A percentile compares a stretch with the other conserved stretches of the same genome.
These are phyloP conservation scores for Fusarium foetens DNA, from an alignment of 2,329 filamentous ascomycete species.

Conservation along the genomic window DNA sequence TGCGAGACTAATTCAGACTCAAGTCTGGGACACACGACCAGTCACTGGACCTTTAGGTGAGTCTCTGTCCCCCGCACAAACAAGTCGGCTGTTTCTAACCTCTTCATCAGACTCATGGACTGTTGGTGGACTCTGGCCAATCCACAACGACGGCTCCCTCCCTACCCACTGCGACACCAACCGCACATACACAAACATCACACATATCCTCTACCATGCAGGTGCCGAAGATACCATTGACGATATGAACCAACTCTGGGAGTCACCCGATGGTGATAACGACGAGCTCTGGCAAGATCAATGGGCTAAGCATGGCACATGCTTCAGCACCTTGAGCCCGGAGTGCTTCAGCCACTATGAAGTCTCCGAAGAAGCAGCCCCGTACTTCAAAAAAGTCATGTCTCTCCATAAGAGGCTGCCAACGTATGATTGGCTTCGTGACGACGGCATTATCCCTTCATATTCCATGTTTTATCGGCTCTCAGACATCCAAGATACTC, in stretches of 20 bases:
- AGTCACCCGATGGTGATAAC: not conserved
- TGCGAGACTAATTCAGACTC: slow-evolving; percentile 11
- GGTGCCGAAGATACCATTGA: slow-evolving; percentile 7
- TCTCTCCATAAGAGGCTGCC: slow-evolving; percentile 16
- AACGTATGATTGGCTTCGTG: slow-evolving; percentile 19
- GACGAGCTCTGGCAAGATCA: slow-evolving; percentile 17
- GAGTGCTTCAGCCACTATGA: slow-evolving; percentile 19
- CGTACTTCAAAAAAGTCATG: slow-evolving; percentile 15
- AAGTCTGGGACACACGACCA: slow-evolving; percentile 22
- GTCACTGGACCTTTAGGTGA: slow-evolving; percentile 11
- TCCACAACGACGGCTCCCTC: slow-evolving; percentile 10
- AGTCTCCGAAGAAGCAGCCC: slow-evolving; percentile 9
- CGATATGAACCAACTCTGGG: slow-evolving; percentile 14
- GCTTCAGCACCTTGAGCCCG: slow-evolving; percentile 13
- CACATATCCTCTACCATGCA: slow-evolving; percentile 12
- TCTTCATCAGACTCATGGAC: slow-evolving; percentile 14
- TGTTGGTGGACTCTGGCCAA: slow-evolving; percentile 9
- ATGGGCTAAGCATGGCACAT: slow-evolving; percentile 16
- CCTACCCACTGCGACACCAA: slow-evolving; percentile 15
- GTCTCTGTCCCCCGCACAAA: accelerated
- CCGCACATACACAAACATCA: slow-evolving; percentile 29
- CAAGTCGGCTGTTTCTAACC: not conserved
- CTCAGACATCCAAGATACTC: slow-evolving; percentile 6
- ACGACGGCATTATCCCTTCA: slow-evolving; percentile 9
- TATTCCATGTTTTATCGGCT: slow-evolving; percentile 20